Percentiles rank a stretch among this genome's conserved stretches.
These are phyloP conservation scores for Piloderma croceum DNA, from an alignment of 768 basidiomycete genomes.

Conservation along the genomic window DNA sequence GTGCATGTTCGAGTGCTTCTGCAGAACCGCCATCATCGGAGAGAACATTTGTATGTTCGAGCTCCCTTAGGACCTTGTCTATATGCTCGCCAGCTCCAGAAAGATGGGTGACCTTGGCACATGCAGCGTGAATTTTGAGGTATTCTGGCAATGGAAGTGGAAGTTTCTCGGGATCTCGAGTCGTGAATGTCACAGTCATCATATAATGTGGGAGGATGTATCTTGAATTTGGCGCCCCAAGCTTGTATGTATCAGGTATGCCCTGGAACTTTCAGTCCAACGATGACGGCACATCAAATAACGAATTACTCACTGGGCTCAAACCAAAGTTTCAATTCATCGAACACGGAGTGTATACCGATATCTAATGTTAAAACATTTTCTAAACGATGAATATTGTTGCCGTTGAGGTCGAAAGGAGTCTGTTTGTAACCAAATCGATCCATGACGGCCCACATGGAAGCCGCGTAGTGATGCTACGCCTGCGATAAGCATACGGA, in stretches of 20 bases:
- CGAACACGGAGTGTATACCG: conserved; percentile 8
- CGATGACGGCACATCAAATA: background rate
- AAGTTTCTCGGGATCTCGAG: conserved; percentile 6
- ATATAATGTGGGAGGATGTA: background rate
- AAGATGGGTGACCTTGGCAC: conserved; percentile 18
- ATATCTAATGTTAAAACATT: conserved; percentile 17
- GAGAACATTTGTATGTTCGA: background rate
- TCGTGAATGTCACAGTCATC: background rate
- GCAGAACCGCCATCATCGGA: conserved; percentile 4
- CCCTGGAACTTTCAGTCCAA: background rate
- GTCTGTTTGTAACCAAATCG: conserved; percentile 8
- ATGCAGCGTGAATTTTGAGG: conserved; percentile 16
- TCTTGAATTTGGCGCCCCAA: background rate
- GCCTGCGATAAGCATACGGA: background rate
- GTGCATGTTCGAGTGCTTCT: background rate
- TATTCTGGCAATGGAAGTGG: conserved; percentile 6
- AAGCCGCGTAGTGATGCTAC: background rate
- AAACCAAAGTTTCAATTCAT: conserved; percentile 17
- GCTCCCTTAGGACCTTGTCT: conserved; percentile 3
- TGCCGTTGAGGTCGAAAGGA: conserved; percentile 20
- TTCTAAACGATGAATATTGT: conserved; percentile 21
- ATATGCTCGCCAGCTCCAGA: conserved; percentile 16
- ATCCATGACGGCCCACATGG: background rate
- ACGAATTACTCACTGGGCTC: conserved; percentile 4
- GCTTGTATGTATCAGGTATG: background rate